Evolutionary conservation across 345 rosid species (phyloP), one percentile per base, ranked within the genome.

Genomic region (Eutrema yunnanense): DNA sequence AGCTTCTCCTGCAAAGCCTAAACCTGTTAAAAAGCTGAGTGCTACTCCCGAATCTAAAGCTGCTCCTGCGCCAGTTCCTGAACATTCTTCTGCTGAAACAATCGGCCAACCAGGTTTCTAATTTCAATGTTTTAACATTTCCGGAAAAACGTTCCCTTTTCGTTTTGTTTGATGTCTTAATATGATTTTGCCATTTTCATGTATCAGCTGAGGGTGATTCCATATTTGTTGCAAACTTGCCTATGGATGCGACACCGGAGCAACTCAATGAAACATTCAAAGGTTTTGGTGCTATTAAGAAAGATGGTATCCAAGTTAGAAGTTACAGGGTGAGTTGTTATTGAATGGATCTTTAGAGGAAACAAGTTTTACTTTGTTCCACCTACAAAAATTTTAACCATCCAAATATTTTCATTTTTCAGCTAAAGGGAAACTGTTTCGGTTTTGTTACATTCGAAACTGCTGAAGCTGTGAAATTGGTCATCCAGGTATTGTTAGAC

Each of bases 371-470:
- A 3, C 34, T 13, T 29, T 43, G 41, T 40, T 40, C 41, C 13
- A 42, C 33, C 8, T 3, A 16, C 0, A 7, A 22, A n/a, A 0
- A 8, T 37, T 9, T 8, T 0, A 69, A 47, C 11, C 11, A 7
- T 27, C 9, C 5, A 8, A 10, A 6, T 0, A 6, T 51, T 50
- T 52, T 57, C 7, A 2, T 51, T 38, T 57, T 52, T 42, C 73
- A 86, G 95, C 73, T 71, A 27, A 80, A 61, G 42, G 77, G 80
- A 64, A 84, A 84, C 64, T 90, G 94, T 65, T 93, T 86, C 33
- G 98, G 94, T 22, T 93, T 93, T 66, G 94, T 93, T 52, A 92
- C 92, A 60, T 93, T 81, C 37, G 94, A 88, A 64, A 73, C 94
- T 61, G 83, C 80, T 78, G 77, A 81, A 73, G 82, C 97, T 4